Base-by-base conservation (phyloP, 768 basidiomycete species). In the Tricholoma terreum region DNA sequence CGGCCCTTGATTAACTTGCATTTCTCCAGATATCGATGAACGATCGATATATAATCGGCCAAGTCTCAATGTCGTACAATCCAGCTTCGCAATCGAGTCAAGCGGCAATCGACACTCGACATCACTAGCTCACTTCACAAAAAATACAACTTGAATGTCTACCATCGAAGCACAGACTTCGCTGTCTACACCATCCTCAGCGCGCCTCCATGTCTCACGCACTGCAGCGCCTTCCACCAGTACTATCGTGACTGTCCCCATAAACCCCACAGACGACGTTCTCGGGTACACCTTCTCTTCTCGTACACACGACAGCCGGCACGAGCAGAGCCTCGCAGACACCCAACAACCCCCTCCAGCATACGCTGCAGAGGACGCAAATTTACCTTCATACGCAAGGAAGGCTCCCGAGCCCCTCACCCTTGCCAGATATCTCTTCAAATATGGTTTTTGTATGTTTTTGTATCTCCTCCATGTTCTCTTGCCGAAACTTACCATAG, bases 401-500 rank as follows among this genome's bases (percentile, higher is more conserved):
- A 69, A 73, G 56, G 69, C 72, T 14, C 61, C 61, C 19, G 83
- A 86, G 71, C 76, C 78, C 33, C 68, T 75, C 4, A 86, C 84
- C 22, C 78, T 85, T 50, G 81, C 84, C 6, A 77, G 80, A 70
- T 83, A 80, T 65, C 68, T 86, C 46, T 86, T 86, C 73, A 81
- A 80, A 63, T 85, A 84, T 57, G 83, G 84, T 43, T 85, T 86
- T 64, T 64, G 85, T 86, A 62, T 65, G 84, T 73, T 46, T 54
- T 19, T 43, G 21, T 54, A 31, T 51, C 42, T 45, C 17, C 38
- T 30, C 24, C 7, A n/a, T 15, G 34, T 33, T 35, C 43, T 30
- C 17, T 8, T 8, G 27, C 3, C 38, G 54, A 46, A 60, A 53
- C 55, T 56, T 33, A 52, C 59, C 11, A 30, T 46, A 12, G 17